These are phyloP conservation scores for Geosiphon pyriformis DNA, from an alignment of 192 early-diverging fungal genomes.

Conservation along the genomic window DNA sequence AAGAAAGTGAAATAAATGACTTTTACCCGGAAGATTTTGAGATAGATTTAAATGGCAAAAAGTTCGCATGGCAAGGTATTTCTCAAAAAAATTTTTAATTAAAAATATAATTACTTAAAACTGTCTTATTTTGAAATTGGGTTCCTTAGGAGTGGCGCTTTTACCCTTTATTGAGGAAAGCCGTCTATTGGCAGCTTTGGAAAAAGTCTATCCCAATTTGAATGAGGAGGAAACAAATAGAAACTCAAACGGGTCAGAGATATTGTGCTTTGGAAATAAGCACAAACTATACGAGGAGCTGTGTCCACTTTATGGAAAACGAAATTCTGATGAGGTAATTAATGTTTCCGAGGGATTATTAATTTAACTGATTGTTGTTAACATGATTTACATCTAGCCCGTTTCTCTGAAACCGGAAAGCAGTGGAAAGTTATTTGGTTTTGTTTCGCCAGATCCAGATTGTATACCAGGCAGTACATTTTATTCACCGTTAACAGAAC, in stretches of 20 bases:
- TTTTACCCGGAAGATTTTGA: slow-evolving; percentile 93
- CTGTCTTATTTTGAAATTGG: background rate
- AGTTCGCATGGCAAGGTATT: slow-evolving; percentile 81
- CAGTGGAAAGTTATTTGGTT: slow-evolving; percentile 52
- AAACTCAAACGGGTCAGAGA: slow-evolving; percentile 62
- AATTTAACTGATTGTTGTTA: background rate
- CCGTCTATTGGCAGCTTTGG: slow-evolving; percentile 69
- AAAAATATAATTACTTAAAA: no score
- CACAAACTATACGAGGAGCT: slow-evolving; percentile 58
- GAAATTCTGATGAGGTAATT: slow-evolving; percentile 31
- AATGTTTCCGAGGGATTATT: background rate
- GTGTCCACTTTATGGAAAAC: slow-evolving; percentile 47
- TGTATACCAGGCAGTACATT: slow-evolving; percentile 53
- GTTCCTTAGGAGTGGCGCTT: slow-evolving; percentile 69
- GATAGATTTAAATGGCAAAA: slow-evolving; percentile 93
- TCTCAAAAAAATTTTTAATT: no score
- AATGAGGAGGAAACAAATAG: slow-evolving; percentile 67
- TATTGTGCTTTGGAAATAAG: slow-evolving; percentile 53
- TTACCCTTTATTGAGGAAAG: slow-evolving; percentile 93
- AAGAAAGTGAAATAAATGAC: slow-evolving; percentile 82
- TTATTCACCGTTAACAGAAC: slow-evolving; percentile 41
- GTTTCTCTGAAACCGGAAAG: slow-evolving; percentile 40
- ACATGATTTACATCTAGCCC: slow-evolving; percentile 8
- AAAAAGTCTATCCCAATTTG: slow-evolving; percentile 56
- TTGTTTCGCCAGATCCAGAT: slow-evolving; percentile 46